Base-by-base conservation (phyloP, 2,329 filamentous ascomycete species). In the Epichloe hybrida region DNA sequence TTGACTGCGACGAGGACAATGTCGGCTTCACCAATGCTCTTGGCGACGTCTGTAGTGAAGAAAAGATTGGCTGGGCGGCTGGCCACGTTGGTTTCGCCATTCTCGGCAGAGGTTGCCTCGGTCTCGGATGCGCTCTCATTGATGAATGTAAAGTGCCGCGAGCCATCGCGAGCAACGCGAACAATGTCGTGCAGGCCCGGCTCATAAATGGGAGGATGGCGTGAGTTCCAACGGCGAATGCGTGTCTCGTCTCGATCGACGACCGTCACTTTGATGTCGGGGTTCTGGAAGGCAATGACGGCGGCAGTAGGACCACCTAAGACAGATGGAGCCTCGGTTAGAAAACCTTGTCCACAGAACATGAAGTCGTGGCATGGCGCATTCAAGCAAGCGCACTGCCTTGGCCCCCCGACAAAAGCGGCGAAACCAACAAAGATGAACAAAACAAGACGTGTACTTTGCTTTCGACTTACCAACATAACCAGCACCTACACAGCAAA, bases 1-100 rank as follows among this genome's bases (percentile, higher is more conserved):
- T 89, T 88, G 58, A 91, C 86, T 13, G 83, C 79, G 50, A 90
- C 77, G 53, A 91, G 77, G 51, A 91, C 77, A 43, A 90, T 68
- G 61, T 90, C 84, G 12, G 86, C 85, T 55, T 81, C 77, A 23
- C 71, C 64, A 53, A 90, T 84, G 53, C 72, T 73, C 54, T 67
- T 70, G 20, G 74, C 73, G 9, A 86, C 73, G 49, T 88, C 75
- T 20, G 79, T 84, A 3, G 84, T 83, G 69, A 91, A 91, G 70
- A 82, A 76, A 17, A 91, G 72, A 64, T 90, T 91, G 12, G 79
- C 75, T 48, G 68, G 60, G 40, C 81, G 76, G 12, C 69, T 66
- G 6, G 69, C 56, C 8, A 76, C 60, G 2, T 59, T 53, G 1
- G 66, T 64, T 47, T 64, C 57, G 41, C 57, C 62, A 23, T 64